phyloP scores from a whole-genome alignment of 331 rosid species.

The Saraca asoca region DNA sequence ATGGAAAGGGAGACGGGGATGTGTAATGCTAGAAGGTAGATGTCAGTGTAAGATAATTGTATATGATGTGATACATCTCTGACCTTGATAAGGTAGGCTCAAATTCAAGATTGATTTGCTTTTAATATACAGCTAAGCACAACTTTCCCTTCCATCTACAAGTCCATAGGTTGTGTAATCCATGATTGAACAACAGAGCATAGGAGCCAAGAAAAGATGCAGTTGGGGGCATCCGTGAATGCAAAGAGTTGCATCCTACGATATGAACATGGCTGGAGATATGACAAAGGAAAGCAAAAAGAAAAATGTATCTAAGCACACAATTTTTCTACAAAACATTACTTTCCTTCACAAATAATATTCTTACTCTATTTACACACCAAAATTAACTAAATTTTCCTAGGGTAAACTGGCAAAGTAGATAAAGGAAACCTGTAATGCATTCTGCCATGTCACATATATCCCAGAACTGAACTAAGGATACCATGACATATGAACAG shows the following conservation, averaged over 20 bases:
- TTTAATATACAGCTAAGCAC: no score
- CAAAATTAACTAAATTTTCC: background rate
- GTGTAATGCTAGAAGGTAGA: no score
- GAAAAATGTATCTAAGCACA: background rate
- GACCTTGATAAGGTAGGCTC: no score
- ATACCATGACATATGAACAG: background rate
- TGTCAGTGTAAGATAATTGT: no score
- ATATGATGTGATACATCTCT: no score
- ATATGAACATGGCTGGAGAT: no score
- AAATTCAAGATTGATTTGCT: no score
- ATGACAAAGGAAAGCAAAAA: background rate
- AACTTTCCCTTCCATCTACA: background rate
- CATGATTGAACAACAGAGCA: background rate
- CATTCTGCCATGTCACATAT: constrained; percentile 8
- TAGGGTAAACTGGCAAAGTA: background rate
- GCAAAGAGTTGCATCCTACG: background rate
- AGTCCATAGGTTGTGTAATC: background rate
- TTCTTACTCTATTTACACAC: background rate
- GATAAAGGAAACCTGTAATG: background rate
- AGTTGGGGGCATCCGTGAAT: background rate
- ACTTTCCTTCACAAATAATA: background rate
- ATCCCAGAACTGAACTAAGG: constrained; percentile 12
- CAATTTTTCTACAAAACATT: background rate
- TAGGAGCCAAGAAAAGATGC: background rate
- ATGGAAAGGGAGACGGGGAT: no score